phyloP scores from a whole-genome alignment of 768 basidiomycete genomes.

The Lactarius akahatsu region DNA sequence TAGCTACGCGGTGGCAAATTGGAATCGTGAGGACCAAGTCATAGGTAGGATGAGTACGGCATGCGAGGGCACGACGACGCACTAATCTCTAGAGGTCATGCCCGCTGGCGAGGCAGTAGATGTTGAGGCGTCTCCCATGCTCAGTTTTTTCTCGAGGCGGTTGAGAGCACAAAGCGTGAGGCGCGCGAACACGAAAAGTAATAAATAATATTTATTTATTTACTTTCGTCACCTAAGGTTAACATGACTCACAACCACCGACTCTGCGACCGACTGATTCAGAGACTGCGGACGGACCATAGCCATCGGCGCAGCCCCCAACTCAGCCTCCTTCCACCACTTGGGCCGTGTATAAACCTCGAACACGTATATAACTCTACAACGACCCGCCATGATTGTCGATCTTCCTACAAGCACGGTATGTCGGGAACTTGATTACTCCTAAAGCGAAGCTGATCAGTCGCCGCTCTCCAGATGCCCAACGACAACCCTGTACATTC shows the following conservation, averaged over 20 bases:
- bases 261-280: neutral
- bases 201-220: neutral
- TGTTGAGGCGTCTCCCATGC: conserved; percentile 23
- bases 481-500: neutral
- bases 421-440: neutral
- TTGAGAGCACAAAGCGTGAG: neutral
- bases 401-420: conserved; percentile 8
- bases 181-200: neutral
- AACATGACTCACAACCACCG: neutral
- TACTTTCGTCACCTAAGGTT: neutral
- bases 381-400: conserved; percentile 12
- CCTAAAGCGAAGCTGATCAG: neutral
- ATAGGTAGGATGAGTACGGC: conserved; percentile 25
- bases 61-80: conserved; percentile 36
- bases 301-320: neutral
- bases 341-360: too few relatives aligned
- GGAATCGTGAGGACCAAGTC: conserved; percentile 12
- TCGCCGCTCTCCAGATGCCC: conserved; percentile 1
- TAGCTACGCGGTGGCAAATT: conserved; percentile 52
- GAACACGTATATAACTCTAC: neutral
- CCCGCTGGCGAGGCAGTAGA: conserved; percentile 20
- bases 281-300: neutral
- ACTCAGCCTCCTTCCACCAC: neutral
- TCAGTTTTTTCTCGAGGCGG: neutral
- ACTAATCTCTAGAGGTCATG: conserved; percentile 91